Conservation (phyloP, 495 filamentous ascomycete genomes). For the Penicillium waksmanii region DNA sequence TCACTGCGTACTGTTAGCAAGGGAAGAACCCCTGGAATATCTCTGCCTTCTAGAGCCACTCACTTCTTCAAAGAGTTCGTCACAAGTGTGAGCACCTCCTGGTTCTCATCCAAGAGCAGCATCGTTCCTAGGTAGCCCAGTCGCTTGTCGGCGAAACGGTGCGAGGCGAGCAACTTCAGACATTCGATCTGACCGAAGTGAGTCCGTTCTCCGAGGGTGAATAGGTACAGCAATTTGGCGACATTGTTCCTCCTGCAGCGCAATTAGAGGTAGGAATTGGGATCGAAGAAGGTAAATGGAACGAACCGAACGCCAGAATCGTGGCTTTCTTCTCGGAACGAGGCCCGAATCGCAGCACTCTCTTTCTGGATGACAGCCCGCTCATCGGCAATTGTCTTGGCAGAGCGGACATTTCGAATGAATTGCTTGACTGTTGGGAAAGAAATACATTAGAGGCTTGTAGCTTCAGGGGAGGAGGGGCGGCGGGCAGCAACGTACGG, state of each 20-base stretch:
- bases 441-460: slow-evolving; percentile 23
- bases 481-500: slow-evolving; percentile 54
- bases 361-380: slow-evolving; percentile 98
- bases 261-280: slow-evolving; percentile 29
- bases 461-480: slow-evolving; percentile 39
- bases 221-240: slow-evolving; percentile 95
- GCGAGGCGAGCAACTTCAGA: slow-evolving; percentile 93
- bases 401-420: slow-evolving; percentile 96
- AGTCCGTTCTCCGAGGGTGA: slow-evolving; percentile 96
- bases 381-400: slow-evolving; percentile 98
- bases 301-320: slow-evolving; percentile 84
- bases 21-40: not conserved
- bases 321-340: slow-evolving; percentile 93
- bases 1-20: slow-evolving; percentile 62
- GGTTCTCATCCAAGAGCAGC: slow-evolving; percentile 95
- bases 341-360: slow-evolving; percentile 94
- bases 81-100: slow-evolving; percentile 94
- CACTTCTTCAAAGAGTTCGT: slow-evolving; percentile 98
- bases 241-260: slow-evolving; percentile 90
- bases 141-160: slow-evolving; percentile 96
- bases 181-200: slow-evolving; percentile 99
- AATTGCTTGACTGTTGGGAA: slow-evolving; percentile 87
- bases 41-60: slow-evolving; percentile 20
- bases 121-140: slow-evolving; percentile 96
- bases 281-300: slow-evolving; percentile 18